Evolutionary conservation across 2,329 filamentous ascomycete species (phyloP), one percentile per base, ranked within the genome.

Genomic region (Calycina marina): DNA sequence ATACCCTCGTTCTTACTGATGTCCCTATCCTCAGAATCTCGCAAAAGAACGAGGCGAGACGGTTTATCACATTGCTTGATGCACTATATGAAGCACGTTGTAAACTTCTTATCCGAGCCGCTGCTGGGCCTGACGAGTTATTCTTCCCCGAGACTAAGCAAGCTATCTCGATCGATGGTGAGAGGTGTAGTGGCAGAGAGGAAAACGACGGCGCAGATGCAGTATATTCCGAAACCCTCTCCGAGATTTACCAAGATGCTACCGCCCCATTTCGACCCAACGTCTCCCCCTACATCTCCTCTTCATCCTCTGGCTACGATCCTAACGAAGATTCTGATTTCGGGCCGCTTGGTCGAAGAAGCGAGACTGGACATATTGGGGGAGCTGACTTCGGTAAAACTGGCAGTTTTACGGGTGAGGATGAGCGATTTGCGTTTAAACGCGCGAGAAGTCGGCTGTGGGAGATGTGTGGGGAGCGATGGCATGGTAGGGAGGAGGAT

Each of bases 71-170:
- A 0, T 62, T 90, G 1, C 65, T 88, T 1, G 81, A 90, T 48
- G 81, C 81, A 0, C 61, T 84, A 1, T 88, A 88, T 54, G 81
- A 88, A 57, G 76, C 78, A n/a, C 68, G 75, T 5, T 86, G 81
- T 53, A 82, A 82, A 44, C 65, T 88, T 6, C 55, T 83, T 26
- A 63, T 88, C 32, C 64, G 71, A 13, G 81, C 80, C 2, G 65
- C 64, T 25, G 70, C 67, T 2, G 71, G 69, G 0, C 80, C 80
- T 0, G 82, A 88, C 42, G 65, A 74, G 16, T 61, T 86, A 4
- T 86, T 88, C 63, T 88, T 90, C 51, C 80, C 81, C 0, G 74
- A 81, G 38, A 31, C 40, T 17, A 14, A 37, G 25, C 31, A 46
- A 26, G 26, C 38, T 14, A 36, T 43, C 24, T 9, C 20, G 2